Percentiles rank a stretch among this genome's conserved stretches.
These are phyloP conservation scores for Suillus placidus DNA, from an alignment of 768 basidiomycete species.

Conservation along the genomic window DNA sequence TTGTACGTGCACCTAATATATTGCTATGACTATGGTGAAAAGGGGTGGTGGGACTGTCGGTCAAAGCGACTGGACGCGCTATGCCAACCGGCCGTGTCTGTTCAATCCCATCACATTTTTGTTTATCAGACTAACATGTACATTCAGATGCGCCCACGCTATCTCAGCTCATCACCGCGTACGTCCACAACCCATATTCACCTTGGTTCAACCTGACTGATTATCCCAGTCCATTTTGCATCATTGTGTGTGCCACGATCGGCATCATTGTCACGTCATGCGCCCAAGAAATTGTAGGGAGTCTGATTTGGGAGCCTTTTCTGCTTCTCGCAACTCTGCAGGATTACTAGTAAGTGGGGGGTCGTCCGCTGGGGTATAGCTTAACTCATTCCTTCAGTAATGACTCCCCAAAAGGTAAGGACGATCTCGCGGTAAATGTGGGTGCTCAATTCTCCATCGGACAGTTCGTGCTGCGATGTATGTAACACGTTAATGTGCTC, in stretches of 20 bases:
- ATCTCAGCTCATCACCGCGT: slow-evolving; percentile 1
- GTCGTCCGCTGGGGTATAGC: neutral
- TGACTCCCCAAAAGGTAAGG: slow-evolving; percentile 15
- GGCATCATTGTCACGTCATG: slow-evolving; percentile 20
- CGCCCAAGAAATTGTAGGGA: slow-evolving; percentile 18
- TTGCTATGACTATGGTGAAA: neutral
- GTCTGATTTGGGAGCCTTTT: slow-evolving; percentile 23
- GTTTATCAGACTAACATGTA: neutral
- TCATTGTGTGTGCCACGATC: slow-evolving; percentile 20
- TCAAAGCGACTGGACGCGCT: slow-evolving; percentile 4
- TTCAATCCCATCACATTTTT: neutral
- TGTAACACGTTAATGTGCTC: neutral
- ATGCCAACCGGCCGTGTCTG: slow-evolving; percentile 3
- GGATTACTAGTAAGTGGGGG: slow-evolving; percentile 18
- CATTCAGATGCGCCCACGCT: neutral
- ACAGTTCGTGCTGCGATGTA: slow-evolving; percentile 15
- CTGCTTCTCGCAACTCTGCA: slow-evolving; percentile 22
- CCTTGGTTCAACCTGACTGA: slow-evolving; percentile 11
- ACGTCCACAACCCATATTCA: neutral
- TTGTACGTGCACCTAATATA: neutral
- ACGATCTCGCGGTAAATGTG: neutral
- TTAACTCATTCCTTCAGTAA: neutral
- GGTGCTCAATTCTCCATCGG: neutral
- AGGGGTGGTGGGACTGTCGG: neutral
- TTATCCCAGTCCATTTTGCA: slow-evolving; percentile 15